These are phyloP conservation scores for Heimioporus sp. DNA, from an alignment of 768 basidiomycete genomes.

Conservation along the genomic window DNA sequence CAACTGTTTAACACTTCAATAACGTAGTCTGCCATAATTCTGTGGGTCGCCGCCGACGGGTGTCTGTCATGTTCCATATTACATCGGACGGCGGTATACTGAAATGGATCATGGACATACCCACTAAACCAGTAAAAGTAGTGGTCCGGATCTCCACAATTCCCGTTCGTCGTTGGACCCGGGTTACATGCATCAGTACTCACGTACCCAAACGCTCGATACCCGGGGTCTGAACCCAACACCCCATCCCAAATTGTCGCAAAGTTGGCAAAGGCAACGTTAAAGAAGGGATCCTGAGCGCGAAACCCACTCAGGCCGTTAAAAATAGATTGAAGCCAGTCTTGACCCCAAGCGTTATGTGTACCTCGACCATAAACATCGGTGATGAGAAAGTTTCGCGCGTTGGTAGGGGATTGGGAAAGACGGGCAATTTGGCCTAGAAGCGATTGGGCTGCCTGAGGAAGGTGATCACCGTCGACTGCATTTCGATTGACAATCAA, in stretches of 20 bases:
- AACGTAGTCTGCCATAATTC: constrained; percentile 55
- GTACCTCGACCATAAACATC: constrained; percentile 51
- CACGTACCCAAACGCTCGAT: constrained; percentile 46
- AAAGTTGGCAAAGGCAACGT: constrained; percentile 48
- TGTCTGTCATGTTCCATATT: constrained; percentile 32
- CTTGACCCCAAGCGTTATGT: constrained; percentile 40
- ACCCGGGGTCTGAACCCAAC: constrained; percentile 42
- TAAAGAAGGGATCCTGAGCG: constrained; percentile 25
- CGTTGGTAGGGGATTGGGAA: constrained; percentile 49
- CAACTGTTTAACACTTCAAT: constrained; percentile 39
- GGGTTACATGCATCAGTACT: constrained; percentile 38
- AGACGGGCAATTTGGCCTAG: constrained; percentile 45
- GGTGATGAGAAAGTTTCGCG: constrained; percentile 46
- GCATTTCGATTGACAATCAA: background rate
- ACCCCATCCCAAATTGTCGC: constrained; percentile 51
- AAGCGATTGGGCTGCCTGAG: constrained; percentile 41
- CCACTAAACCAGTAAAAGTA: constrained; percentile 53
- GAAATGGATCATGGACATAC: constrained; percentile 29
- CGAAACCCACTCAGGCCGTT: constrained; percentile 39
- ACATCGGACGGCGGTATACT: background rate
- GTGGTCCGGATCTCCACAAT: constrained; percentile 44
- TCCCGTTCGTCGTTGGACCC: constrained; percentile 31
- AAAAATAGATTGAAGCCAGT: constrained; percentile 47
- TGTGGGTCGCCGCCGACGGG: constrained; percentile 47
- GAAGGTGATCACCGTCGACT: constrained; percentile 49